These are phyloP conservation scores for Zygoascus hellenicus DNA, from an alignment of 1,139 yeast genomes.

Conservation along the genomic window DNA sequence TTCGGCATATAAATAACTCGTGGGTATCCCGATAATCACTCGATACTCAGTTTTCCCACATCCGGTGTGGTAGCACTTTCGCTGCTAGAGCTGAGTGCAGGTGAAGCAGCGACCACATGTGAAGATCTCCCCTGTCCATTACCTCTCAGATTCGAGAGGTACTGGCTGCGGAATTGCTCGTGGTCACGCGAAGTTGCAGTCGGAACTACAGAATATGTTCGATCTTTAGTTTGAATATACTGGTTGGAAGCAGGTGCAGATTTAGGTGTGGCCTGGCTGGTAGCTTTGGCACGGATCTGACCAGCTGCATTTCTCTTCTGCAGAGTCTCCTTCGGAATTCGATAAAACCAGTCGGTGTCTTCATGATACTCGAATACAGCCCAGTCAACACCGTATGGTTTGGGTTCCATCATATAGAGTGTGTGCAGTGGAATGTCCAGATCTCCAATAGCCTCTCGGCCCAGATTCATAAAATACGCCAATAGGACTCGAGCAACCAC, in stretches of 20 bases:
- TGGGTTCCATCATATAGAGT: constrained; percentile 80
- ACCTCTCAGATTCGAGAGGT: constrained; percentile 1
- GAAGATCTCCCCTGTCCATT: not conserved
- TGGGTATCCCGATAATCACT: not conserved
- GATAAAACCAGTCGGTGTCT: constrained; percentile 65
- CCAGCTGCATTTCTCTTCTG: constrained; percentile 16
- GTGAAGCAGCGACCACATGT: not conserved
- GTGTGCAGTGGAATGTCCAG: constrained; percentile 91
- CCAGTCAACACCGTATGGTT: constrained; percentile 95
- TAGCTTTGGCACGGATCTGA: not conserved
- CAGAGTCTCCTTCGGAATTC: constrained; percentile 42
- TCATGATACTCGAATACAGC: constrained; percentile 83
- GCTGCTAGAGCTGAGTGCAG: constrained; percentile 3
- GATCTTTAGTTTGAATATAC: constrained; percentile 21
- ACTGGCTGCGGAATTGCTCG: constrained; percentile 1
- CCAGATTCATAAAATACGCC: constrained; percentile 84
- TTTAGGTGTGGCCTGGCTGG: not conserved
- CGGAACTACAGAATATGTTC: constrained; percentile 26
- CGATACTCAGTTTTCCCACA: constrained; percentile 1
- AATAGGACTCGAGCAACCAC: constrained; percentile 83
- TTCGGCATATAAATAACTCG: not conserved
- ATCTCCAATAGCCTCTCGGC: constrained; percentile 77
- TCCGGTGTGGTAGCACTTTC: constrained; percentile 1
- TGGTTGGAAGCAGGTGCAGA: constrained; percentile 5
- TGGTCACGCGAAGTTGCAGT: constrained; percentile 17